Evolutionary conservation across 169 alveolate species (phyloP), one percentile per base, ranked within the genome.

Genomic region (Plasmodium malariae): DNA sequence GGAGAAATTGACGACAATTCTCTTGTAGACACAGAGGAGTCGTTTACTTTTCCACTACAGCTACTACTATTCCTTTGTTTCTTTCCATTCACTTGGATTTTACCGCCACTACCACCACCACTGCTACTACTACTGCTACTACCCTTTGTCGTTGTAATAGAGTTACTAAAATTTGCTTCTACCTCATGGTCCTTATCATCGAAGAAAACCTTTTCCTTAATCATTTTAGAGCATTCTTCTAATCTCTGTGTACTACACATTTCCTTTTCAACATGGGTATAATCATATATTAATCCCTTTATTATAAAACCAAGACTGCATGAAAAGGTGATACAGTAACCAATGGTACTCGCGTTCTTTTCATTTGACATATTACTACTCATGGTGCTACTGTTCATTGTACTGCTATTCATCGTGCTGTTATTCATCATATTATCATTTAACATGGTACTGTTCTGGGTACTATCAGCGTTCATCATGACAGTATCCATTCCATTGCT

Each of bases 231-330:
- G 3, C 63, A 70, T n/a, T 86, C 92, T 40, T 86, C 87, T 34
- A 86, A 32, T n/a, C 92, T 37, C n/a, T 86, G 92, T 0, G 69
- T 70, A 26, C 92, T 69, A 14, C 95, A 92, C 95, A 92, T 92
- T 55, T 92, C 95, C 32, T 92, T 92, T 36, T 86, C 92, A 9
- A 86, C 87, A 24, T 69, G 87, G 2, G 92, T 86, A 63, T 86
- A 86, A 24, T 86, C 92, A 60, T 86, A 86, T 7, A 86, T 24
- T 0, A 86, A 49, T 0, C 72, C 4, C 32, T 86, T 86, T 9
- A 86, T 59, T 21, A 57, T 59, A 57, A 19, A 37, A 3, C 92
- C 80, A 7, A 86, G 37, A 19, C 78, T 70, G 36, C 87, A 69
- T 0, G 92, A 86, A 37, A 86, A 86, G 19, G 87, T 70, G 1